Percentiles rank a stretch among this genome's conserved stretches.
phyloP scores from a whole-genome alignment of 306 rosid genomes.

The Arachis stenosperma region DNA sequence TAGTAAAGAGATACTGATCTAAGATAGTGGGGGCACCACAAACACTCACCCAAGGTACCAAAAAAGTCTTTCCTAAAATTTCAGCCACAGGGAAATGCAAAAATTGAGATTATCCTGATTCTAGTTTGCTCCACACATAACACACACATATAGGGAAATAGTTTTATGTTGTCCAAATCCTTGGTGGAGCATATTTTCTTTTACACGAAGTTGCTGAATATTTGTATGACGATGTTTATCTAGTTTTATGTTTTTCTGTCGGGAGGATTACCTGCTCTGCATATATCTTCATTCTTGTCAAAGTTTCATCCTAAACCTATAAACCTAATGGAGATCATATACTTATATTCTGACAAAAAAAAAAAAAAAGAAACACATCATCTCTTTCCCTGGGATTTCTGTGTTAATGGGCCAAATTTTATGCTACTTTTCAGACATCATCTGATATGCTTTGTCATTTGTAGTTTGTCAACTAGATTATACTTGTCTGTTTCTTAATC shows the following conservation, averaged over 20 bases:
- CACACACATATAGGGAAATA: too few species aligned
- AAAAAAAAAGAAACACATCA: slow-evolving; percentile 1
- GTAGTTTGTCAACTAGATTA: background rate
- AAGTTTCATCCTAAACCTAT: slow-evolving; percentile 12
- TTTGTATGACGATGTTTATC: background rate
- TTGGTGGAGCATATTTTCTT: too few species aligned
- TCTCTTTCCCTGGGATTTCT: background rate
- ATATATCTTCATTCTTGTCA: background rate
- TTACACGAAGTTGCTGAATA: background rate
- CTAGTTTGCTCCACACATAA: too few species aligned
- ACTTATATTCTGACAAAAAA: background rate
- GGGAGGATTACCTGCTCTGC: slow-evolving; percentile 4
- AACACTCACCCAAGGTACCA: too few species aligned
- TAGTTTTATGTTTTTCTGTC: background rate
- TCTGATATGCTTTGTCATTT: slow-evolving; percentile 3
- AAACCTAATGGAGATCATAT: background rate
- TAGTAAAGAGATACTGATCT: too few species aligned
- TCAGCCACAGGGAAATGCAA: too few species aligned
- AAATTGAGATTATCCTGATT: too few species aligned
- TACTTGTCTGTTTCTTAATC: background rate
- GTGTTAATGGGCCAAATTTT: slow-evolving; percentile 5
- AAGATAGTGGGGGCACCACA: too few species aligned
- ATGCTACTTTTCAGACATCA: background rate
- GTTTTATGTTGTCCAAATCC: too few species aligned
- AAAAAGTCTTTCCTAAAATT: too few species aligned